phyloP scores from a whole-genome alignment of 2,329 filamentous ascomycete genomes.

The Diplodia mutila region DNA sequence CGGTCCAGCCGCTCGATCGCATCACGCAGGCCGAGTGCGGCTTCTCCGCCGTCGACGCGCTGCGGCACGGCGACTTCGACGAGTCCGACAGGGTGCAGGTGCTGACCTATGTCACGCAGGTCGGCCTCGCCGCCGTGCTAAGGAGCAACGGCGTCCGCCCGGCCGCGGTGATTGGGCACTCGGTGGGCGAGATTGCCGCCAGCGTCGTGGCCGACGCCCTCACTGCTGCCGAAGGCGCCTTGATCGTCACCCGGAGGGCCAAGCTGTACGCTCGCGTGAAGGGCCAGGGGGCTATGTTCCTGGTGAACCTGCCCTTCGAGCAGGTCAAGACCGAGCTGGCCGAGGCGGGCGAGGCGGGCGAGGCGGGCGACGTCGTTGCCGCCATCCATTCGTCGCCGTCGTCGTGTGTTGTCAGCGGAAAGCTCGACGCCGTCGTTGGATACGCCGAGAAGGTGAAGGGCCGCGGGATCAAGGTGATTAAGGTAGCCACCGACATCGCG shows the following conservation, averaged over 20 bases:
- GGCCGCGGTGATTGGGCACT: constrained; percentile 47
- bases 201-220: constrained; percentile 41
- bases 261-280: constrained; percentile 38
- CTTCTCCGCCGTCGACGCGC: constrained; percentile 29
- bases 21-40: constrained; percentile 29
- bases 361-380: constrained; percentile 34
- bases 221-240: constrained; percentile 39
- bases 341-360: no score
- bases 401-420: constrained; percentile 43
- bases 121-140: constrained; percentile 40
- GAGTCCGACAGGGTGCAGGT: constrained; percentile 38
- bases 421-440: constrained; percentile 31
- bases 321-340: constrained; percentile 36
- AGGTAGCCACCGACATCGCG: constrained; percentile 46
- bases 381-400: constrained; percentile 44
- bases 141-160: constrained; percentile 37
- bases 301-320: constrained; percentile 39
- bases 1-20: constrained; percentile 35
- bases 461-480: constrained; percentile 37
- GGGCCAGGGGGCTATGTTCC: constrained; percentile 38
- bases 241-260: constrained; percentile 42
- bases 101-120: constrained; percentile 44
- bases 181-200: constrained; percentile 49
- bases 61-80: constrained; percentile 32
- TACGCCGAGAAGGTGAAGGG: constrained; percentile 29